Evolutionary conservation across 2,329 filamentous ascomycete species (phyloP), one percentile per base, ranked within the genome.

Genomic region (Apiospora hydei): DNA sequence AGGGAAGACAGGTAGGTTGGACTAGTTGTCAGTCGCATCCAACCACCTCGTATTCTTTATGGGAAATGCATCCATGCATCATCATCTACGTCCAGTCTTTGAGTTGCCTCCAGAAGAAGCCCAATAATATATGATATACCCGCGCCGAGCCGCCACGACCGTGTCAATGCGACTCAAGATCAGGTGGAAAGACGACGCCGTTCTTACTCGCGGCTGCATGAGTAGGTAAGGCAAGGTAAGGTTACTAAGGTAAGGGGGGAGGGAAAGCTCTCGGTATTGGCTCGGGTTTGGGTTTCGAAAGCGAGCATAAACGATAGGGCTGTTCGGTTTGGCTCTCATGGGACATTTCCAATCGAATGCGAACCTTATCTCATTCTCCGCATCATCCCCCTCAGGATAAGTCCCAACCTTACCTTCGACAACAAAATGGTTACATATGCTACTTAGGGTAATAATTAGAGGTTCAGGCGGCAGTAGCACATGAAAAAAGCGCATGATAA

Each of bases 81-180:
- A 64, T 64, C 57, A 64, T 8, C 57, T n/a, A 41, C 57, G 10
- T 13, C 34, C 57, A 41, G 34, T 64, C 34, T 38, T 11, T 21
- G 53, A 21, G 30, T n/a, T 18, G 16, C 53, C 30, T 61, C 30
- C 7, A 38, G 53, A 38, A 21, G 21, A n/a, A 38, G 53, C 53
- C 30, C 7, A 21, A 38, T 38, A 8, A 61, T 38, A 61, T 61
- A 61, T 38, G 16, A 61, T 38, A 61, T 61, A 61, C 8, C 14
- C 21, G 34, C 57, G 57, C 18, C 34, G 57, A 41, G 34, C 30
- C 57, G 57, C 34, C 8, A 24, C 57, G 57, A 21, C 10, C 34
- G 41, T 21, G 57, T 64, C 57, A n/a, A 38, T 64, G 57, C 57
- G 57, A 64, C 34, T 41, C 57, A 41, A 64, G 57, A 41, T 64